phyloP scores from a whole-genome alignment of 2,329 filamentous ascomycete species.

The Cercospora zeae-maydis region DNA sequence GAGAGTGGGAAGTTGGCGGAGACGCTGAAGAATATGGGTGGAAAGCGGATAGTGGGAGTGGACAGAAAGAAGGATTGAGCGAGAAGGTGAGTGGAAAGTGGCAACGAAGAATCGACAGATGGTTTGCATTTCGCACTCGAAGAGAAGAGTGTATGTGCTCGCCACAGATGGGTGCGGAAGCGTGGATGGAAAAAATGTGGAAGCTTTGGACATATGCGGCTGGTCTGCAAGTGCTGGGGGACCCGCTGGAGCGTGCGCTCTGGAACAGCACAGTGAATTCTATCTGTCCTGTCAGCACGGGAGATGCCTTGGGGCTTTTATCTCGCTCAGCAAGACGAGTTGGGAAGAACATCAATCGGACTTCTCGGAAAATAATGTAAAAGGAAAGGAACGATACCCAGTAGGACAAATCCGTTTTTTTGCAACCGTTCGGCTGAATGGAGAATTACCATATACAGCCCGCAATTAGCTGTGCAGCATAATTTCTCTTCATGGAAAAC shows the following conservation, averaged over 20 bases:
- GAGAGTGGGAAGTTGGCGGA: slow-evolving; percentile 61
- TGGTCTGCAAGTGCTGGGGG: too few relatives aligned
- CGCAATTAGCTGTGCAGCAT: not conserved
- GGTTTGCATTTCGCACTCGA: not conserved
- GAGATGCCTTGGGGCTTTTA: too few relatives aligned
- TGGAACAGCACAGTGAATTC: too few relatives aligned
- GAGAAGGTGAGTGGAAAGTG: not conserved
- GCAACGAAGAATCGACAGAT: not conserved
- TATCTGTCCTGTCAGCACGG: too few relatives aligned
- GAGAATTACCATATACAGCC: too few relatives aligned
- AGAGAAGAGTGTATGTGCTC: not conserved
- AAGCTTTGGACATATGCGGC: too few relatives aligned
- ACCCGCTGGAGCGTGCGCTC: too few relatives aligned
- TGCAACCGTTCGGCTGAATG: too few relatives aligned
- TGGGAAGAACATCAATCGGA: not conserved
- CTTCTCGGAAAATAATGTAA: not conserved
- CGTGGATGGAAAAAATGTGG: too few relatives aligned
- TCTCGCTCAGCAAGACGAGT: too few relatives aligned
- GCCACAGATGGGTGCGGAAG: too few relatives aligned
- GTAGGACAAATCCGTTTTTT: not conserved
- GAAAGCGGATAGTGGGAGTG: slow-evolving; percentile 55
- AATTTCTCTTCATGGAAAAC: too few relatives aligned
- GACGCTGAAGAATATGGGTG: slow-evolving; percentile 70
- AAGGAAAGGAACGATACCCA: not conserved
- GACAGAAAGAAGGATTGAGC: slow-evolving; percentile 11